A percentile compares a stretch with the other conserved stretches of the same genome.
Evolutionary conservation across 2,329 filamentous ascomycete species (phyloP).

Genomic region (Alternaria viburni): DNA sequence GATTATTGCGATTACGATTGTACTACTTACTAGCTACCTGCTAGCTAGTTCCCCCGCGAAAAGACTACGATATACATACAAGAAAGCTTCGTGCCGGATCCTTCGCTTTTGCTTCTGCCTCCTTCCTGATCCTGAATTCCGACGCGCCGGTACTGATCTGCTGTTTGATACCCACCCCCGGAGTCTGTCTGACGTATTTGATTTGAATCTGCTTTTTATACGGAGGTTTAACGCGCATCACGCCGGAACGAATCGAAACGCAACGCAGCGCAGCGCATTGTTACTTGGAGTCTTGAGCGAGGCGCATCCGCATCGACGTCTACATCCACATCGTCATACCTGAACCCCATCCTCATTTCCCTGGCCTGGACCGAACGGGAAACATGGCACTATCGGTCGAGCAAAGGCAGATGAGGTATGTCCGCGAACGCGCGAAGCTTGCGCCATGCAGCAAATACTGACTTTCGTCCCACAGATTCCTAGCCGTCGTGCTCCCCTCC

Average conservation of each 20-base stretch:
- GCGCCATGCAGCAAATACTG: not conserved
- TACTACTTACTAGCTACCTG: too few relatives aligned
- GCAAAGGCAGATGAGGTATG: constrained; percentile 15
- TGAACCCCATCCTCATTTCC: not conserved
- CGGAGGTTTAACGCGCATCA: not conserved
- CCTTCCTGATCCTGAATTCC: not conserved
- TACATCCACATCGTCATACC: not conserved
- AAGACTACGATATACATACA: not conserved
- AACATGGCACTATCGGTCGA: constrained; percentile 7
- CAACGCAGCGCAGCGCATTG: not conserved
- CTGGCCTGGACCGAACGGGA: not conserved
- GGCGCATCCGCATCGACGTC: not conserved
- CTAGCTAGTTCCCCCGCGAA: too few relatives aligned
- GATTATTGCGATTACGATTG: not conserved
- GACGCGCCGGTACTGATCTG: not conserved
- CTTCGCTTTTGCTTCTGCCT: not conserved
- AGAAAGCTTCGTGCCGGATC: not conserved
- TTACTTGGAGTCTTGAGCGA: not conserved
- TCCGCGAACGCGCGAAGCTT: not conserved
- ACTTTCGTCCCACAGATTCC: constrained; percentile 22
- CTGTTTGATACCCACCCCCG: not conserved
- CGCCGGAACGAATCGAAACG: not conserved
- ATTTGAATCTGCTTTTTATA: constrained; percentile 1
- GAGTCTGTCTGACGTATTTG: not conserved
- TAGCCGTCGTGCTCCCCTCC: constrained; percentile 35